Evolutionary conservation across 257 asterid species (phyloP), one percentile per base, ranked within the genome.

Genomic region (Thymus quinquecostatus): DNA sequence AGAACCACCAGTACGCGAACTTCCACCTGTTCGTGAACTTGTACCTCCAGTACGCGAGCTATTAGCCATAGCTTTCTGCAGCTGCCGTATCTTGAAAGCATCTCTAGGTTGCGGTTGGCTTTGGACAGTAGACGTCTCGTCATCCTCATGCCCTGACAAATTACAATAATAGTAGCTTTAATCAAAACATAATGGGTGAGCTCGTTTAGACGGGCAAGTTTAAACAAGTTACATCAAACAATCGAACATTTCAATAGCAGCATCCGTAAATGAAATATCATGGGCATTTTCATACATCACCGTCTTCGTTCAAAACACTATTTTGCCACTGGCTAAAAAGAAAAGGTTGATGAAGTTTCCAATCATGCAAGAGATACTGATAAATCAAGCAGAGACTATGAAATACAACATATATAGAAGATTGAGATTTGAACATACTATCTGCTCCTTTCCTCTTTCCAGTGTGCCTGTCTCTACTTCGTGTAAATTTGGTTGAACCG

Each of bases 51-150:
- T 65, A 2, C 78, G 73, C 6, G 85, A 77, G 48, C 74, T 82
- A 70, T 79, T 70, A 10, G 47, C 86, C 56, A 91, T 93, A 74
- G 89, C 88, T 78, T 88, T 94, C 53, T 84, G 97, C 61, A 94
- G 48, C 73, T 94, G 99, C 8, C 99, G 89, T 65, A 94, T 82
- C 81, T 92, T 92, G 79, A 88, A 94, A 12, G 86, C 90, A 65
- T 94, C 99, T 82, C 84, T 84, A 12, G 99, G 98, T 8, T 81
- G 77, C 1, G 97, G 90, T 76, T 92, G 96, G 81, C 97, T 89
- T 81, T 92, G 98, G 33, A 87, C 83, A 2, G 84, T 82, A 6
- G 84, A 21, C 3, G 82, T 71, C 9, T 88, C 98, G 61, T 91
- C 98, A 0, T 91, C 97, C 27, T 88, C 96, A 86, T 88, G 92